A percentile compares a stretch with the other conserved stretches of the same genome.
These are phyloP conservation scores for Coemansia sp. DNA, from an alignment of 192 early-diverging fungal genomes.

Conservation along the genomic window DNA sequence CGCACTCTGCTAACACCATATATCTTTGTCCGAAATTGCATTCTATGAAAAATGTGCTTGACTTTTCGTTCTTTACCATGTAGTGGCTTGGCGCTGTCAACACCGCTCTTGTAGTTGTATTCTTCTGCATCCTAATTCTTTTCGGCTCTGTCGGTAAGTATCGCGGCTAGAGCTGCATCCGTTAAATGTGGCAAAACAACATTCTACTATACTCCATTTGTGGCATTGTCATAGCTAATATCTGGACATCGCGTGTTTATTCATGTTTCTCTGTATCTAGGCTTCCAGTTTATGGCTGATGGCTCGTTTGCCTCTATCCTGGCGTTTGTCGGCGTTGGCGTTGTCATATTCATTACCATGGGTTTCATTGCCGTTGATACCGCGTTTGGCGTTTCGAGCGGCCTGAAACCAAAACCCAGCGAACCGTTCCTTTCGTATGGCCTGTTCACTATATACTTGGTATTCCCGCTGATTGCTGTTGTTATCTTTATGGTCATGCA, in stretches of 20 bases:
- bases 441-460: constrained; percentile 53
- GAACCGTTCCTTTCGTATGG: constrained; percentile 46
- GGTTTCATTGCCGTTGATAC: constrained; percentile 57
- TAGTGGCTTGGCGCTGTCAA: constrained; percentile 58
- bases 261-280: constrained; percentile 15
- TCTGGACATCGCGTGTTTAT: background rate
- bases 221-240: constrained; percentile 4
- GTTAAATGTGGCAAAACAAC: background rate
- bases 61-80: background rate
- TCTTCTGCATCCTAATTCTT: constrained; percentile 51
- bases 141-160: constrained; percentile 54
- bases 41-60: background rate
- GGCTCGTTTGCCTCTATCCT: constrained; percentile 54
- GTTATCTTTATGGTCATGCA: constrained; percentile 40
- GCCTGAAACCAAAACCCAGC: constrained; percentile 46
- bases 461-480: constrained; percentile 52
- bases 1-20: background rate
- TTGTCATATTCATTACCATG: constrained; percentile 44
- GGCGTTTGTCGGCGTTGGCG: constrained; percentile 33
- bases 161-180: background rate
- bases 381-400: constrained; percentile 51
- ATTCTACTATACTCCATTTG: no score
- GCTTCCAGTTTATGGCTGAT: constrained; percentile 56
- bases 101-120: constrained; percentile 49
- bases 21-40: background rate